Conservation (phyloP, 2,329 filamentous ascomycete species). For the Fusarium agapanthi region DNA sequence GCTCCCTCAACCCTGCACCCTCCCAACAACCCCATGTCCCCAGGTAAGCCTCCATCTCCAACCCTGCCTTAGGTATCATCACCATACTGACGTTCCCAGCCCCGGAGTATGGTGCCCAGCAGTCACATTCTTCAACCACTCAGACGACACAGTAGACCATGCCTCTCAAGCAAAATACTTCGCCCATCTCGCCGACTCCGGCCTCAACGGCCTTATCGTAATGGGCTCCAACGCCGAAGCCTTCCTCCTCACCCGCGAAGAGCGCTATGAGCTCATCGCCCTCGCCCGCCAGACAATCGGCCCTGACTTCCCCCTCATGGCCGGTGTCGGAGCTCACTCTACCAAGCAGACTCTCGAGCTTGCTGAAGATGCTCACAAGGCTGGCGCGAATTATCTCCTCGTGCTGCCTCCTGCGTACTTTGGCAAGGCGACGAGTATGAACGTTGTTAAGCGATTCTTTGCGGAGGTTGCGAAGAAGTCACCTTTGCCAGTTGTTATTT, state of each 20-base stretch:
- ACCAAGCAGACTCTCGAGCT: conserved; percentile 70
- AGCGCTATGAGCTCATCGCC: conserved; percentile 64
- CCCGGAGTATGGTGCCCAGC: conserved; percentile 58
- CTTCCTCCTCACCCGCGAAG: conserved; percentile 66
- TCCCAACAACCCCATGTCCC: background rate
- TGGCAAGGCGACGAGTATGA: conserved; percentile 66
- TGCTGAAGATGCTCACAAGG: conserved; percentile 64
- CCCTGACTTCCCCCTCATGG: conserved; percentile 88
- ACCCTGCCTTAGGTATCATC: too few species aligned
- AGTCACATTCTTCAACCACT: conserved; percentile 62
- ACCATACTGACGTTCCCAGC: background rate
- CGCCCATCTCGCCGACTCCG: conserved; percentile 58
- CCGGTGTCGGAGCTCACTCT: conserved; percentile 70
- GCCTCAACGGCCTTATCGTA: conserved; percentile 61
- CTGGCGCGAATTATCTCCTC: conserved; percentile 69
- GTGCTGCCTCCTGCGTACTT: conserved; percentile 73
- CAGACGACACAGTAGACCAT: conserved; percentile 58
- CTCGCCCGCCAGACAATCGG: conserved; percentile 79
- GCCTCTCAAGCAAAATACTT: conserved; percentile 60
- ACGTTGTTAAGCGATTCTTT: conserved; percentile 68
- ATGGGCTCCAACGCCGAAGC: conserved; percentile 66
- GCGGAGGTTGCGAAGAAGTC: conserved; percentile 61
- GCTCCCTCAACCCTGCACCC: conserved; percentile 20
- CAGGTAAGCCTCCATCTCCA: background rate
- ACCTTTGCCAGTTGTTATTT: conserved; percentile 67